Evolutionary conservation across 257 asterid genomes (phyloP).

Genomic region (Sherardia arvensis): DNA sequence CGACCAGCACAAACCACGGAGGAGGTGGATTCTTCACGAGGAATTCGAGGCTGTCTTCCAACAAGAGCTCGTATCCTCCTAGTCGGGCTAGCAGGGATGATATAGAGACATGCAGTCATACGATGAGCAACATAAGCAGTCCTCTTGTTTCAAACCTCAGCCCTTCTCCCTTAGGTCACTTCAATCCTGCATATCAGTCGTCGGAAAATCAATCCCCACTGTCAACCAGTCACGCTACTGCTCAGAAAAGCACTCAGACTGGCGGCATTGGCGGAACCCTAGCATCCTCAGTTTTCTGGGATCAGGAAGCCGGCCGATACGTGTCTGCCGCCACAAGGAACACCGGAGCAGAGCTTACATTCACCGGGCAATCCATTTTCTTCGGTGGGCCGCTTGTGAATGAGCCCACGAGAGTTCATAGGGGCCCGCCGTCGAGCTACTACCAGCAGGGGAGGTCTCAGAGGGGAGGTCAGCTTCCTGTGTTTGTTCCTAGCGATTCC

Average conservation of each 20-base stretch:
- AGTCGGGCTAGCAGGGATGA: constrained; percentile 81
- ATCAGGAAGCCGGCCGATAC: constrained; percentile 71
- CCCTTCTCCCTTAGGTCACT: constrained; percentile 44
- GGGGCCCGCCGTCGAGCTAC: constrained; percentile 45
- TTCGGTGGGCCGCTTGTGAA: constrained; percentile 72
- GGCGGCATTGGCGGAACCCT: constrained; percentile 23
- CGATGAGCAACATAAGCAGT: constrained; percentile 75
- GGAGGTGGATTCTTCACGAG: constrained; percentile 37
- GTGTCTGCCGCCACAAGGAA: constrained; percentile 45
- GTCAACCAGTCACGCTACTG: constrained; percentile 27
- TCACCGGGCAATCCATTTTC: constrained; percentile 80
- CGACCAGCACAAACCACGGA: constrained; percentile 44
- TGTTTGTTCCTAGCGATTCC: constrained; percentile 81
- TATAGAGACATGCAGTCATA: constrained; percentile 54
- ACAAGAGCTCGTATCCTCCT: constrained; percentile 69
- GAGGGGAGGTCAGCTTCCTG: constrained; percentile 93
- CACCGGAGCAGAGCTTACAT: constrained; percentile 64
- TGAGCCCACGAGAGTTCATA: constrained; percentile 37
- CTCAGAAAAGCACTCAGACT: constrained; percentile 25
- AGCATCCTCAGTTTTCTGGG: constrained; percentile 78
- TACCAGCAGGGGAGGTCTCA: constrained; percentile 77
- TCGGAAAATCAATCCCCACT: constrained; percentile 47
- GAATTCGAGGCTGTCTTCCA: constrained; percentile 45
- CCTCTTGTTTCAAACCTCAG: constrained; percentile 52
- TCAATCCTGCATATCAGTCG: constrained; percentile 57